phyloP scores from a whole-genome alignment of 225 moss, liverwort and hornwort species.

The Pleurozium schreberi region DNA sequence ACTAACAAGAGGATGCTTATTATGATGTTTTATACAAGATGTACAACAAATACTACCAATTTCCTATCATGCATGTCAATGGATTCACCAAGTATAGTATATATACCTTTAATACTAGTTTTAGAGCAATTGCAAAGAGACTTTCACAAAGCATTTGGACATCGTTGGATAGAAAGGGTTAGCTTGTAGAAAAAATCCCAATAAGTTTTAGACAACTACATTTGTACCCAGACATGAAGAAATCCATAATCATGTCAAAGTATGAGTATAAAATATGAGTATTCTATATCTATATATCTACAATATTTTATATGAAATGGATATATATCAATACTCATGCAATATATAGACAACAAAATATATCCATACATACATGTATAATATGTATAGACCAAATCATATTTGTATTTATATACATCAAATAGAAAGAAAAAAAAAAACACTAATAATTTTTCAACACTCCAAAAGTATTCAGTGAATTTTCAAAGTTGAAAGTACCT shows the following conservation, averaged over 20 bases:
- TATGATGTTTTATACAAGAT: accelerated
- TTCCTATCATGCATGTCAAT: neutral
- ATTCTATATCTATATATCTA: no score
- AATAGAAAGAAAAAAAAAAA: no score
- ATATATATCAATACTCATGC: no score
- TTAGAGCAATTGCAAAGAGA: neutral
- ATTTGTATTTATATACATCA: neutral
- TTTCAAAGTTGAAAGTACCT: neutral
- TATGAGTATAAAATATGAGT: no score
- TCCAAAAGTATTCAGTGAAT: neutral
- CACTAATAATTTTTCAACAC: no score
- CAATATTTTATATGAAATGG: no score
- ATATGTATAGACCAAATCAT: neutral
- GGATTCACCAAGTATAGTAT: neutral
- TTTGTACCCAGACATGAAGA: accelerated
- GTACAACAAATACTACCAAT: neutral
- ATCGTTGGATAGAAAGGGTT: accelerated
- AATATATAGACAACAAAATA: neutral
- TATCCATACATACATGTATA: neutral
- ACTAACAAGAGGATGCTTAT: neutral
- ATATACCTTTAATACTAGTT: neutral
- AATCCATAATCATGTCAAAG: neutral
- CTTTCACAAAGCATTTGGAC: neutral
- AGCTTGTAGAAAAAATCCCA: neutral
- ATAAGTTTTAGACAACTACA: neutral